These are phyloP conservation scores for Oemleria cerasiformis DNA, from an alignment of 306 rosid species.

Conservation along the genomic window DNA sequence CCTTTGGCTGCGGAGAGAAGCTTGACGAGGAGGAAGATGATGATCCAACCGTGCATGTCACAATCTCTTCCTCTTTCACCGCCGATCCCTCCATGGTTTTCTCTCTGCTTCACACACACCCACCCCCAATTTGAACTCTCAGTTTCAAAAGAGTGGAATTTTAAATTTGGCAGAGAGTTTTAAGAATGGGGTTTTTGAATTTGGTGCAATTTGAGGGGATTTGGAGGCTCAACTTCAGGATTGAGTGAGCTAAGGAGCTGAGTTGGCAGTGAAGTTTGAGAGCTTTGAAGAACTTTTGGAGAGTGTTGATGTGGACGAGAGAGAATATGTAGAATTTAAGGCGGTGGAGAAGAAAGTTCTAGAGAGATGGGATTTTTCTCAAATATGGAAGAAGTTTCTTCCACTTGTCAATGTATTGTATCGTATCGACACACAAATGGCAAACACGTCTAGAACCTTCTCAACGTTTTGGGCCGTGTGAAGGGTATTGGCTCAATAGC, in stretches of 20 bases:
- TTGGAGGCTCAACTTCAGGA: background rate
- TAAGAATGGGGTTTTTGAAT: background rate
- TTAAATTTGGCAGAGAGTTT: background rate
- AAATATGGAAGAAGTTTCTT: constrained; percentile 31
- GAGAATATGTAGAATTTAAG: constrained; percentile 17
- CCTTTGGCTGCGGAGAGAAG: constrained; percentile 65
- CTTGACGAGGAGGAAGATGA: constrained; percentile 52
- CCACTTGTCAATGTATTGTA: constrained; percentile 23
- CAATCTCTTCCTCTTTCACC: constrained; percentile 55
- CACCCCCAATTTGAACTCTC: background rate
- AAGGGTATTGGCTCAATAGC: background rate
- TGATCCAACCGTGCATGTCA: constrained; percentile 30
- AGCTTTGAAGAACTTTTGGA: background rate
- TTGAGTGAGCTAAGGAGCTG: background rate
- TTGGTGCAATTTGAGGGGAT: background rate
- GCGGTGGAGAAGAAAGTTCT: constrained; percentile 45
- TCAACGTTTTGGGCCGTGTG: background rate
- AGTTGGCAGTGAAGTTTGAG: background rate
- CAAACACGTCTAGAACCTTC: constrained; percentile 46
- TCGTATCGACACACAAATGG: background rate
- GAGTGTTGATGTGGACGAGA: background rate
- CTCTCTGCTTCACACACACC: background rate
- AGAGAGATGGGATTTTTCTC: constrained; percentile 26
- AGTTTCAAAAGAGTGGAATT: background rate
- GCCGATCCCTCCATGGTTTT: constrained; percentile 35